phyloP scores from a whole-genome alignment of 2,329 filamentous ascomycete genomes.

The Colletotrichum melonis region DNA sequence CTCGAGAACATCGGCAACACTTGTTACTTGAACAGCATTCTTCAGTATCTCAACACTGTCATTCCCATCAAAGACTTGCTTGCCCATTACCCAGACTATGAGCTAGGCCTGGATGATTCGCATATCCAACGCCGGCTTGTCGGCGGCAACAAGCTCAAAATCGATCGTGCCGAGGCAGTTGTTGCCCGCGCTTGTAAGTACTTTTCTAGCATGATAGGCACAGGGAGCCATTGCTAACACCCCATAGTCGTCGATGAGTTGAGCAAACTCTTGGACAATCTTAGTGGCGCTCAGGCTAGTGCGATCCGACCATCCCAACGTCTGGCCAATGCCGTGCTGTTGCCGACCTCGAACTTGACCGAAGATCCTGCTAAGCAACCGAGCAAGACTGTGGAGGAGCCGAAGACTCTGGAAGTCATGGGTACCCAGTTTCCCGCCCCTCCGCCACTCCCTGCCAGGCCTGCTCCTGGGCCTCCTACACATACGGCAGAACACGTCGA shows the following conservation, averaged over 20 bases:
- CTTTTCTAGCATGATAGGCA: neutral
- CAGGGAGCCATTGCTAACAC: conserved; percentile 56
- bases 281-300: conserved; percentile 71
- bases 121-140: conserved; percentile 76
- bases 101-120: conserved; percentile 74
- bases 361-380: neutral
- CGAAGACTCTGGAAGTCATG: conserved; percentile 32
- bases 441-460: conserved; percentile 63
- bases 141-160: conserved; percentile 70
- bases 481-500: conserved; percentile 38
- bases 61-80: conserved; percentile 84
- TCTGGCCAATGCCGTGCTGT: conserved; percentile 82
- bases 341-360: conserved; percentile 55
- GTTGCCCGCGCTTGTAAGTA: conserved; percentile 79
- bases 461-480: conserved; percentile 52
- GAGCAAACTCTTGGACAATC: conserved; percentile 74
- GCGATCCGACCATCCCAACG: conserved; percentile 79
- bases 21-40: conserved; percentile 95
- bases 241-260: conserved; percentile 79
- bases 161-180: conserved; percentile 68
- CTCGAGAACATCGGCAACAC: conserved; percentile 96
- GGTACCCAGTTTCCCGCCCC: conserved; percentile 33
- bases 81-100: conserved; percentile 77
- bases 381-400: neutral
- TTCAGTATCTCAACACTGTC: conserved; percentile 95